Evolutionary conservation across 2,329 filamentous ascomycete genomes (phyloP).

Genomic region (Aspergillus sp.): DNA sequence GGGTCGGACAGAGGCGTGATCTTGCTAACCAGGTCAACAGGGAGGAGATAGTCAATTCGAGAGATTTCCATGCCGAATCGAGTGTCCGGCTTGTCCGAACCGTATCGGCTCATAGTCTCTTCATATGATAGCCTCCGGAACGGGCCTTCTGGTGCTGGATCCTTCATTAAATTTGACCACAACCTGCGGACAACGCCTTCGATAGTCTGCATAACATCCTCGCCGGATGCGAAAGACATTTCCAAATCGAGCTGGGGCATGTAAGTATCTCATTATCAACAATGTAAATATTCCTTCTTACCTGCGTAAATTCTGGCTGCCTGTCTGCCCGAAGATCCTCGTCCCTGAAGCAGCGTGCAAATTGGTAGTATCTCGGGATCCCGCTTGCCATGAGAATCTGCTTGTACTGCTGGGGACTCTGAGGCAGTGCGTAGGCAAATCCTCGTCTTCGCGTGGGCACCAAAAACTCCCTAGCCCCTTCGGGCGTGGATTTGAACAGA

Average conservation of each 20-base stretch:
- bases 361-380: conserved; percentile 75
- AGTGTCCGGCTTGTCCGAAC: conserved; percentile 86
- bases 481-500: conserved; percentile 94
- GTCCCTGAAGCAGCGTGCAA: conserved; percentile 90
- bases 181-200: conserved; percentile 47
- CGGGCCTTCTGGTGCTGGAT: conserved; percentile 34
- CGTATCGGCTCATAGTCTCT: conserved; percentile 69
- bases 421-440: conserved; percentile 79
- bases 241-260: conserved; percentile 72
- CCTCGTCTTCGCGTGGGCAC: conserved; percentile 75
- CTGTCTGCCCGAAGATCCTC: conserved; percentile 87
- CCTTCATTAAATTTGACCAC: conserved; percentile 44
- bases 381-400: conserved; percentile 94
- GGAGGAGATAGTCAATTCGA: conserved; percentile 55
- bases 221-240: conserved; percentile 72
- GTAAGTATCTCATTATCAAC: background rate
- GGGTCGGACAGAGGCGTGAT: conserved; percentile 63
- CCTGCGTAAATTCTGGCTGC: conserved; percentile 94
- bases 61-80: conserved; percentile 63
- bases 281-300: conserved; percentile 25
- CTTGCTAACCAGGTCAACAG: conserved; percentile 60
- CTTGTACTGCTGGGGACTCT: conserved; percentile 98
- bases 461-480: conserved; percentile 89
- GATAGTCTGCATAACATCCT: conserved; percentile 58
- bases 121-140: conserved; percentile 63